Evolutionary conservation across 495 filamentous ascomycete species (phyloP).

Genomic region (Penicillium fimorum): DNA sequence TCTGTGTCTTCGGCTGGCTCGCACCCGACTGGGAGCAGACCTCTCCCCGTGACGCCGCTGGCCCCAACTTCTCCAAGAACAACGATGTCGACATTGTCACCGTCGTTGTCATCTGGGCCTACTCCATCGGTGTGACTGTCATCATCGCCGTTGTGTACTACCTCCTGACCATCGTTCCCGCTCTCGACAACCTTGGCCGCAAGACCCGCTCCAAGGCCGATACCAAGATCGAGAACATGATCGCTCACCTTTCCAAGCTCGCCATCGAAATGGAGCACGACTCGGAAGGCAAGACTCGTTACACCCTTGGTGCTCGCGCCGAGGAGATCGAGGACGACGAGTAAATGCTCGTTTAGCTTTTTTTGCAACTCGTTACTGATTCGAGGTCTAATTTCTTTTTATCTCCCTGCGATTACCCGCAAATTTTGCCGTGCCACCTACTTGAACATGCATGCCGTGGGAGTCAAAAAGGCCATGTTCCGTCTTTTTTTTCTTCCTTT

Average conservation of each 20-base stretch:
- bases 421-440: constrained; percentile 25
- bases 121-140: constrained; percentile 74
- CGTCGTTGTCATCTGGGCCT: constrained; percentile 73
- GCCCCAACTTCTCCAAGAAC: constrained; percentile 49
- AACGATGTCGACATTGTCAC: constrained; percentile 72
- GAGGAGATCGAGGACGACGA: constrained; percentile 70
- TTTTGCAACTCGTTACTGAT: constrained; percentile 34
- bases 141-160: constrained; percentile 78
- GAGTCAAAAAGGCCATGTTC: constrained; percentile 21
- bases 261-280: constrained; percentile 67
- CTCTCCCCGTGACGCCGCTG: constrained; percentile 42
- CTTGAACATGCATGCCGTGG: constrained; percentile 34
- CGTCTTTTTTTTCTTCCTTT: constrained; percentile 28
- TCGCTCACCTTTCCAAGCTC: constrained; percentile 71
- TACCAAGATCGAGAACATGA: constrained; percentile 79
- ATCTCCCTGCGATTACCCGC: constrained; percentile 26
- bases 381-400: constrained; percentile 34
- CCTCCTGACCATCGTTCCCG: constrained; percentile 64
- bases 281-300: constrained; percentile 55
- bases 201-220: constrained; percentile 72
- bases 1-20: constrained; percentile 73
- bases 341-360: constrained; percentile 37
- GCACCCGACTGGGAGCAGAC: constrained; percentile 46
- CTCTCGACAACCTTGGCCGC: constrained; percentile 74
- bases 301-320: constrained; percentile 58